Evolutionary conservation across 75 land plant genomes (phyloP).

Genomic region (Adiantum capillusveneris): DNA sequence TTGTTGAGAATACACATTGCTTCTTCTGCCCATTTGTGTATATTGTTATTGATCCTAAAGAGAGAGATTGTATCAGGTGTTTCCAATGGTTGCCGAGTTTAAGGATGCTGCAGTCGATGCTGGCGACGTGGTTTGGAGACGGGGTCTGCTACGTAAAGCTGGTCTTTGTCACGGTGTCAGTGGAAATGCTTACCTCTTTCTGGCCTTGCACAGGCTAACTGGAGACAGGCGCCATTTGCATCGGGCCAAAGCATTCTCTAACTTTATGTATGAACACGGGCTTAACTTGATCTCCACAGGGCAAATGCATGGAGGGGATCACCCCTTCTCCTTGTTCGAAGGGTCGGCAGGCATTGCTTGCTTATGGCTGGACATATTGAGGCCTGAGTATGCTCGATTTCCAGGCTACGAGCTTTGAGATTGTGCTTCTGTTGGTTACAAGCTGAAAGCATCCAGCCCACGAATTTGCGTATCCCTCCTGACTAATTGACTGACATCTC

Average conservation of each 20-base stretch:
- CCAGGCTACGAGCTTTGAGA: slow-evolving; percentile 87
- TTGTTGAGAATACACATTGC: neutral
- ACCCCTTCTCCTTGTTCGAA: slow-evolving; percentile 56
- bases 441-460: no score
- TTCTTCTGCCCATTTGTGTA: neutral
- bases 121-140: slow-evolving; percentile 75
- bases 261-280: slow-evolving; percentile 36
- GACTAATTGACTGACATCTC: no score
- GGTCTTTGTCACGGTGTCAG: slow-evolving; percentile 65
- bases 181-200: slow-evolving; percentile 70
- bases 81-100: slow-evolving; percentile 16
- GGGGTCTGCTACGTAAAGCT: slow-evolving; percentile 49
- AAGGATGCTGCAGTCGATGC: slow-evolving; percentile 73
- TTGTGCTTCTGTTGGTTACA: no score
- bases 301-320: slow-evolving; percentile 31
- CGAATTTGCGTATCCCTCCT: no score
- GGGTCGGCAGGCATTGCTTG: slow-evolving; percentile 66
- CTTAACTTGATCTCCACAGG: slow-evolving; percentile 18
- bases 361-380: slow-evolving; percentile 58
- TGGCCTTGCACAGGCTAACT: slow-evolving; percentile 47
- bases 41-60: neutral
- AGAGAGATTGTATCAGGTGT: neutral
- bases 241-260: slow-evolving; percentile 52
- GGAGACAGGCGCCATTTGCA: slow-evolving; percentile 39
- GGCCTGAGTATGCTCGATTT: slow-evolving; percentile 43